A percentile compares a stretch with the other conserved stretches of the same genome.
Conservation (phyloP, 2,329 filamentous ascomycete species). For the Aspergillus pseudotamarii region DNA sequence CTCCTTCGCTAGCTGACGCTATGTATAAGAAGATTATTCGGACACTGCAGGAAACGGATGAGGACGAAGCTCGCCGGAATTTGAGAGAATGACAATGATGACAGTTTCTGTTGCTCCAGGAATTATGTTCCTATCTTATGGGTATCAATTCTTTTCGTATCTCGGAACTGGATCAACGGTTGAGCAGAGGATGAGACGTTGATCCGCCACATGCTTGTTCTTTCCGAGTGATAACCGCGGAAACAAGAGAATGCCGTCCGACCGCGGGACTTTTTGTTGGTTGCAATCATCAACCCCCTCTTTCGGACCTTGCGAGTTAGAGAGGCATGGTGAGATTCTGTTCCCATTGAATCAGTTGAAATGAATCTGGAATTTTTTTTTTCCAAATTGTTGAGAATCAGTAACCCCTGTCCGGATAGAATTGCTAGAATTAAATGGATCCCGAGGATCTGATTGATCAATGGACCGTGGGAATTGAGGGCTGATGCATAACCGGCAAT, state of each 20-base stretch:
- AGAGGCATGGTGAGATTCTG: not conserved
- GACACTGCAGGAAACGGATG: slow-evolving; percentile 42
- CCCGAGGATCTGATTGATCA: slow-evolving; percentile 4
- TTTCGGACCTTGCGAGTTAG: not conserved
- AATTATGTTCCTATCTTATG: not conserved
- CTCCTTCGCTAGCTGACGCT: slow-evolving; percentile 54
- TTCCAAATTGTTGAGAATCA: not conserved
- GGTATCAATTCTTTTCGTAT: not conserved
- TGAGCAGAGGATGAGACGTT: not conserved
- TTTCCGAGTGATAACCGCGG: slow-evolving; percentile 12
- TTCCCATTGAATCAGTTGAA: not conserved
- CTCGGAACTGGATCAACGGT: not conserved
- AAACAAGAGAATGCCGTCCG: slow-evolving; percentile 9
- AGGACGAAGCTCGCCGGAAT: slow-evolving; percentile 15
- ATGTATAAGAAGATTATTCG: slow-evolving; percentile 43
- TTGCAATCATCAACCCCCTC: not conserved
- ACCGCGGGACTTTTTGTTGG: slow-evolving; percentile 10
- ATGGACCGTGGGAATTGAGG: not conserved
- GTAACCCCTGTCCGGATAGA: not conserved
- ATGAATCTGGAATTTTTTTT: too few species aligned
- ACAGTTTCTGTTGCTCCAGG: not conserved
- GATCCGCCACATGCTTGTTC: slow-evolving; percentile 8
- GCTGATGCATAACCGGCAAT: slow-evolving; percentile 4
- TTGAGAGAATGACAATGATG: not conserved
- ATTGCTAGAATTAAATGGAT: not conserved